Evolutionary conservation across 331 rosid species (phyloP), one percentile per base, ranked within the genome.

Genomic region (Saraca asoca): DNA sequence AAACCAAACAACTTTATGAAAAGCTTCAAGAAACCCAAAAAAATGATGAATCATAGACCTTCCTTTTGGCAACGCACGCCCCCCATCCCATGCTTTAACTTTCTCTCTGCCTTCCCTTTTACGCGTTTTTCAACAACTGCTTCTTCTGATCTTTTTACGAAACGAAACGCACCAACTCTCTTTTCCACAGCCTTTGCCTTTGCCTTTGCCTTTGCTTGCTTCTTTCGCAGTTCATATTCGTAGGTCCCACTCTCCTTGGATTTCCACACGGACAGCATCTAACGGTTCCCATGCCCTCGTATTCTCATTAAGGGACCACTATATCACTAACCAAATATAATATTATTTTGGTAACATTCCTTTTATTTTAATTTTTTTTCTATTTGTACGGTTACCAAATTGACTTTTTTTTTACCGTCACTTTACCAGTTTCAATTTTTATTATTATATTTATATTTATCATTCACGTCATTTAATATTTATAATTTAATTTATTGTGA

Each of bases 21-120:
- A 70, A 75, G 74, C 51, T 48, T 41, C 51, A 44, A 50, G 61
- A 35, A 69, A 63, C 73, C 68, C 53, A 57, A 71, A 82, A 33
- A 74, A 74, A 65, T 66, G 61, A 78, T 72, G 72, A 72, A 64
- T 85, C 58, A 79, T 75, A 19, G 73, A 41, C 66, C 58, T 46
- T 69, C 74, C 83, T 81, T 86, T 86, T 76, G 57, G 83, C 51
- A 77, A 83, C 86, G 83, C 88, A 83, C 87, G 92, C 89, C 77
- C 88, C 74, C 74, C 58, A 15, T 49, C 29, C 74, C 44, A 16
- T 33, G 4, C 51, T 18, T 14, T 17, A 5, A 2, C 18, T 34
- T 4, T 14, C 51, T 19, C 44, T 7, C 14, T 56, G 29, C 63
- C 83, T 68, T 41, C 53, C 88, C 77, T 68, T 82, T 78, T 68